Conservation (phyloP, 148 eudicot species). For the Polygonum maritimum region DNA sequence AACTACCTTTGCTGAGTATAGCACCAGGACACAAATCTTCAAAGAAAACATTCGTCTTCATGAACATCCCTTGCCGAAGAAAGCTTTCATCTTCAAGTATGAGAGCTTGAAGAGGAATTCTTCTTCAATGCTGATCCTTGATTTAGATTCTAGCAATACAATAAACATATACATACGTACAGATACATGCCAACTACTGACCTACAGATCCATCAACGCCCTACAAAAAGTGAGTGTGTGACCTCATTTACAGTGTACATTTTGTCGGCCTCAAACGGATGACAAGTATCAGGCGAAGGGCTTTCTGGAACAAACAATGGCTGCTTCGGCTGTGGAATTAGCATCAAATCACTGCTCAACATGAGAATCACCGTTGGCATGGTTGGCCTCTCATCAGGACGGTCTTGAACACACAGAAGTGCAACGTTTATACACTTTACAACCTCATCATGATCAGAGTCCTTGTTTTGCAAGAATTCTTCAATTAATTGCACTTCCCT, state of each 20-base stretch:
- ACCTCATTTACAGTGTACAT: background rate
- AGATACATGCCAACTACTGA: no score
- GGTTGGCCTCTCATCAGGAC: conserved; percentile 36
- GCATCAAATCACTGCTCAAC: conserved; percentile 23
- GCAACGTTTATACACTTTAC: conserved; percentile 33
- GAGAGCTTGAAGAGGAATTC: no score
- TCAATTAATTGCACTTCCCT: conserved; percentile 23
- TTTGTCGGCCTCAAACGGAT: background rate
- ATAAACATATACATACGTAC: no score
- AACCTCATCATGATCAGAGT: conserved; percentile 13
- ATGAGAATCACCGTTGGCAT: conserved; percentile 27
- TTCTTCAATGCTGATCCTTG: no score
- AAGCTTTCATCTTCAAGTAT: no score
- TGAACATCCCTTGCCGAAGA: no score
- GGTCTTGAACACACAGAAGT: conserved; percentile 50
- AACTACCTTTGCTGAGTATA: no score
- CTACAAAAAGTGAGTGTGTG: background rate
- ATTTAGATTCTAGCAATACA: no score
- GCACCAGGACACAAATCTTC: no score
- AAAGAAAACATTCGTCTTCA: no score
- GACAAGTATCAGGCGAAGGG: background rate
- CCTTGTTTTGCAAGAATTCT: conserved; percentile 10
- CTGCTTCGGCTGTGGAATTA: conserved; percentile 21
- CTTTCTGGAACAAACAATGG: conserved; percentile 21
- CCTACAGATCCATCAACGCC: background rate